Percentiles rank a stretch among this genome's conserved stretches.
These are phyloP conservation scores for Licmophora abbreviata DNA, from an alignment of 108 stramenopile species.

Conservation along the genomic window DNA sequence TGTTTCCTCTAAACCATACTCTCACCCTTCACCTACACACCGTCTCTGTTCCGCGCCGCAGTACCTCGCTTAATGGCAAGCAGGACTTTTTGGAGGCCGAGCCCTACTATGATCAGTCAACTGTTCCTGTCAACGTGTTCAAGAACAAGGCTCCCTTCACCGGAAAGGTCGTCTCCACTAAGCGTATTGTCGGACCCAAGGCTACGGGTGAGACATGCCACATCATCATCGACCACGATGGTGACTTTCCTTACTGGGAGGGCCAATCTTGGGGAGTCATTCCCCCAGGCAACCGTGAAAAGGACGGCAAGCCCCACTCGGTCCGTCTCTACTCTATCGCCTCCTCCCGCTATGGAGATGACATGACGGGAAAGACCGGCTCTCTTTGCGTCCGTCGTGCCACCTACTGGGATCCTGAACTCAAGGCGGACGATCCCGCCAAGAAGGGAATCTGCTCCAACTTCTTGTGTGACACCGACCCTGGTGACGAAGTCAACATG, in stretches of 20 bases:
- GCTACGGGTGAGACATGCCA: slow-evolving; percentile 97
- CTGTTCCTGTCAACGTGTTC: slow-evolving; percentile 87
- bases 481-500: slow-evolving; percentile 82
- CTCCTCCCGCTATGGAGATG: slow-evolving; percentile 95
- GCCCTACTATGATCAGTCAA: slow-evolving; percentile 91
- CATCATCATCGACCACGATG: slow-evolving; percentile 97
- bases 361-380: slow-evolving; percentile 93
- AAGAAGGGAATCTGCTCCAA: slow-evolving; percentile 98
- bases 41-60: slow-evolving; percentile 4
- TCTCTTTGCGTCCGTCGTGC: slow-evolving; percentile 96
- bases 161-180: slow-evolving; percentile 93
- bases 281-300: slow-evolving; percentile 86
- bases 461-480: slow-evolving; percentile 90
- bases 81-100: slow-evolving; percentile 96
- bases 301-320: slow-evolving; percentile 96
- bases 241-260: slow-evolving; percentile 97
- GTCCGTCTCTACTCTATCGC: slow-evolving; percentile 97
- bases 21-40: slow-evolving; percentile 1
- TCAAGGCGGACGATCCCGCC: slow-evolving; percentile 92
- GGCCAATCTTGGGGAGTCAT: slow-evolving; percentile 98
- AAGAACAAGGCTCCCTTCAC: slow-evolving; percentile 97
- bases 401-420: slow-evolving; percentile 90
- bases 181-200: slow-evolving; percentile 95
- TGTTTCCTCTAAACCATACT: neutral
- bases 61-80: slow-evolving; percentile 32